Evolutionary conservation across 768 basidiomycete genomes (phyloP).

Genomic region (Lactarius deliciosus): DNA sequence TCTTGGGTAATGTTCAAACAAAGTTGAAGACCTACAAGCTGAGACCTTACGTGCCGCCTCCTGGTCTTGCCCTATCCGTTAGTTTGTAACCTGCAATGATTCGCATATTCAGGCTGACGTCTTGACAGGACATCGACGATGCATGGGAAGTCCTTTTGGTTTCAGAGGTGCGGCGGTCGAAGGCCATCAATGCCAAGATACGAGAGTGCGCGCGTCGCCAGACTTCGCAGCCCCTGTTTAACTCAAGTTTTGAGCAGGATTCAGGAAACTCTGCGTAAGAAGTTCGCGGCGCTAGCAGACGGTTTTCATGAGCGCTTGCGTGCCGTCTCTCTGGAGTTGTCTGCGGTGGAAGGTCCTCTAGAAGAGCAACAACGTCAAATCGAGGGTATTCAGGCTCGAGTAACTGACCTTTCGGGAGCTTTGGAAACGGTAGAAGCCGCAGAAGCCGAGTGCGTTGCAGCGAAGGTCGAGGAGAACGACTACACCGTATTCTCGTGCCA

Average conservation of each 20-base stretch:
- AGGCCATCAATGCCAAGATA: conserved; percentile 86
- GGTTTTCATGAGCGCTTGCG: conserved; percentile 69
- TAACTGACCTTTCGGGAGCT: conserved; percentile 62
- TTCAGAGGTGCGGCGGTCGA: conserved; percentile 74
- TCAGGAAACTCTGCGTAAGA: conserved; percentile 74
- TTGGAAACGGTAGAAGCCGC: conserved; percentile 55
- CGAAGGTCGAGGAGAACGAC: conserved; percentile 97
- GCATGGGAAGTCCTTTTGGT: conserved; percentile 73
- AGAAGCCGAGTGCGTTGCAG: conserved; percentile 75
- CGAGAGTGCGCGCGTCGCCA: conserved; percentile 60
- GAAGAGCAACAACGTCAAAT: conserved; percentile 80
- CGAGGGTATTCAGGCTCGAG: conserved; percentile 59
- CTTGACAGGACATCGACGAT: conserved; percentile 63
- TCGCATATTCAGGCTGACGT: conserved; percentile 2
- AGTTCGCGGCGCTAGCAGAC: conserved; percentile 76
- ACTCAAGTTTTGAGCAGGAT: conserved; percentile 49
- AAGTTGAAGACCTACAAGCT: conserved; percentile 90
- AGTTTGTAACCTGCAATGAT: conserved; percentile 26
- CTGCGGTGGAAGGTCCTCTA: conserved; percentile 69
- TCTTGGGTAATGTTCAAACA: conserved; percentile 92
- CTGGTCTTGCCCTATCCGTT: conserved; percentile 62
- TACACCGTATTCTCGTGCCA: conserved; percentile 88
- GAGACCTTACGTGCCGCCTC: conserved; percentile 76
- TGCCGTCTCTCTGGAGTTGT: conserved; percentile 66
- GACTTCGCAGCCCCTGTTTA: not conserved